Conservation (phyloP, 306 rosid genomes). For the Comarum palustre region DNA sequence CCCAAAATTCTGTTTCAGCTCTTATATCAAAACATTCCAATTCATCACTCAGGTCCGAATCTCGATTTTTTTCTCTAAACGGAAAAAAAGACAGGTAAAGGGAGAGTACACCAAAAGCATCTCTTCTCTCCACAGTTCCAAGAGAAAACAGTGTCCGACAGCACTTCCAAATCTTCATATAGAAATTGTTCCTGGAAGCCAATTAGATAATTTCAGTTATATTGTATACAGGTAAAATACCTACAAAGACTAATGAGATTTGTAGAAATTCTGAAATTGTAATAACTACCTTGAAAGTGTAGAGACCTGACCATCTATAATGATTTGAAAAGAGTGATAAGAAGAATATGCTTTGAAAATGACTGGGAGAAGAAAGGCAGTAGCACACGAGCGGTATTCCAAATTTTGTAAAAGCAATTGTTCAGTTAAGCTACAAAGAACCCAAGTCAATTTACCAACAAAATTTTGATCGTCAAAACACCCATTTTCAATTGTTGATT, state of each 20-base stretch:
- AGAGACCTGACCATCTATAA: conserved; percentile 39
- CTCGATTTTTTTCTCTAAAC: conserved; percentile 43
- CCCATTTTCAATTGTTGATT: conserved; percentile 35
- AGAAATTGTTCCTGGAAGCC: conserved; percentile 62
- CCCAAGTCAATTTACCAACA: conserved; percentile 53
- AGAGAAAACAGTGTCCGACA: conserved; percentile 64
- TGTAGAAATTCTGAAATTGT: conserved; percentile 24
- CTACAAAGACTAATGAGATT: conserved; percentile 9
- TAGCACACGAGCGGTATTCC: conserved; percentile 72
- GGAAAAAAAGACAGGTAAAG: conserved; percentile 62
- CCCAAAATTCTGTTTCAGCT: conserved; percentile 75
- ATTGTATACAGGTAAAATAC: conserved; percentile 6
- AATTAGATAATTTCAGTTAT: conserved; percentile 28
- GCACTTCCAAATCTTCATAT: conserved; percentile 73
- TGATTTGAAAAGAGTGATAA: conserved; percentile 40
- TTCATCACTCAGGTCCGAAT: conserved; percentile 30
- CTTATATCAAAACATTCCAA: conserved; percentile 56
- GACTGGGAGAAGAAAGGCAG: conserved; percentile 69
- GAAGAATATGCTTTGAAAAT: conserved; percentile 58
- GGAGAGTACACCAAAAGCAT: conserved; percentile 73
- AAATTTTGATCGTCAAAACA: conserved; percentile 36
- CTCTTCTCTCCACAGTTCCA: conserved; percentile 81
- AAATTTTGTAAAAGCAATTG: conserved; percentile 60
- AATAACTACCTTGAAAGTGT: conserved; percentile 57
- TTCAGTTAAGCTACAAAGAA: conserved; percentile 59